Base-by-base conservation (phyloP, 1,139 yeast species). In the Candida frijolesensis region DNA sequence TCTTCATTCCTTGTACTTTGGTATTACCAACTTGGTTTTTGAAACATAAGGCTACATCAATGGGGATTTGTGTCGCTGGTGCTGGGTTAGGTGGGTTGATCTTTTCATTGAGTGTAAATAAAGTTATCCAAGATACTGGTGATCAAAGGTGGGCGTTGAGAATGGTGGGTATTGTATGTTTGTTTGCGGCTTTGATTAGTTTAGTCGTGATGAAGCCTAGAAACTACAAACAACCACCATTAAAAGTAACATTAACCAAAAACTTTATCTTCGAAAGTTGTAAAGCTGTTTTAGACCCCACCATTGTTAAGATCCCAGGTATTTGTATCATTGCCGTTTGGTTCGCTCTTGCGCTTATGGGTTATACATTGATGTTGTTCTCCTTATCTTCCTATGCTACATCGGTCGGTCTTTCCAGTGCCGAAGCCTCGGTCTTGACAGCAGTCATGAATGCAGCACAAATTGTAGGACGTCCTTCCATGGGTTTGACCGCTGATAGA, bases 111-210 rank as follows among this genome's bases (percentile, higher is more conserved):
- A 72, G 78, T 22, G 66, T 80, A 32, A 78, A 81, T 57, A 70
- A 71, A 29, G 61, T 84, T 19, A 71, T 84, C 43, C 64, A 74
- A 25, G 65, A 66, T 14, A 74, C 83, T 6, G 86, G 87, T 0
- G 72, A 81, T 58, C 87, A 80, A 54, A 66, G 72, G 51, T 85
- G 91, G 91, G 86, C 91, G 0, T 70, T 86, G 52, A 68, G 92
- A 53, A 78, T 84, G 78, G 69, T 79, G 41, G 85, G 83, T 0
- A 70, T 82, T 30, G 72, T 80, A 34, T 72, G 82, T 42, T 63
- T 76, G 2, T 75, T 70, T 4, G 63, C 80, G 6, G 72, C 82
- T 7, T 42, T 65, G 1, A 50, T 70, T 6, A 59, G 65, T 1
- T 62, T 67, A 0, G 49, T 76, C 14, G 63, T 85, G 37, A 66